phyloP scores from a whole-genome alignment of 108 stramenopile species.

The Poteriospumella lacustris region DNA sequence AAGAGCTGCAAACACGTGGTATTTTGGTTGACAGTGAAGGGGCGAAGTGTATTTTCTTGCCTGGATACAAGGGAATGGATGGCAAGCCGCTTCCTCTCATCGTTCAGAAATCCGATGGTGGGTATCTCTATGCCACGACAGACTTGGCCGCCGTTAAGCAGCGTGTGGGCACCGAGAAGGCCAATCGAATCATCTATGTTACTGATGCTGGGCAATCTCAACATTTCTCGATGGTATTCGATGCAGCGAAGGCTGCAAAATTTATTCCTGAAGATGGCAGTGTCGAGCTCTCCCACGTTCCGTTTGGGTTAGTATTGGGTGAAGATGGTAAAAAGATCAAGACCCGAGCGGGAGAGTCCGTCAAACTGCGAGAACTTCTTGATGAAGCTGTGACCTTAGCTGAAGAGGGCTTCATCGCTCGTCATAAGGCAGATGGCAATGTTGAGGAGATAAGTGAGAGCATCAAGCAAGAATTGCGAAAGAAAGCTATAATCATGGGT shows the following conservation, averaged over 20 bases:
- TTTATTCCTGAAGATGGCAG: too few relatives aligned
- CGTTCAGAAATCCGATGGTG: conserved; percentile 90
- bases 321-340: conserved; percentile 93
- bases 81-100: conserved; percentile 63
- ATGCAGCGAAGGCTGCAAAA: conserved; percentile 96
- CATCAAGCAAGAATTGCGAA: too few relatives aligned
- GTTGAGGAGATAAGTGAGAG: conserved; percentile 31
- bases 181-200: too few relatives aligned
- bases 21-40: conserved; percentile 68
- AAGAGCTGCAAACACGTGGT: not conserved
- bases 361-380: conserved; percentile 89
- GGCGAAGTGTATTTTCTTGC: conserved; percentile 78
- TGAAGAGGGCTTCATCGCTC: too few relatives aligned
- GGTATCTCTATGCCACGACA: conserved; percentile 61
- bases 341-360: conserved; percentile 91
- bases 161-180: too few relatives aligned
- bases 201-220: too few relatives aligned
- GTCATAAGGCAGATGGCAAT: too few relatives aligned
- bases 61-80: too few relatives aligned
- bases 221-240: too few relatives aligned
- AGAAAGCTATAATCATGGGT: conserved; percentile 34
- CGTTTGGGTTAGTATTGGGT: conserved; percentile 32
- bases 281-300: conserved; percentile 71
- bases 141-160: too few relatives aligned
- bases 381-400: conserved; percentile 93